Conservation (phyloP, 2,329 filamentous ascomycete genomes). For the Cladosporium sp. region DNA sequence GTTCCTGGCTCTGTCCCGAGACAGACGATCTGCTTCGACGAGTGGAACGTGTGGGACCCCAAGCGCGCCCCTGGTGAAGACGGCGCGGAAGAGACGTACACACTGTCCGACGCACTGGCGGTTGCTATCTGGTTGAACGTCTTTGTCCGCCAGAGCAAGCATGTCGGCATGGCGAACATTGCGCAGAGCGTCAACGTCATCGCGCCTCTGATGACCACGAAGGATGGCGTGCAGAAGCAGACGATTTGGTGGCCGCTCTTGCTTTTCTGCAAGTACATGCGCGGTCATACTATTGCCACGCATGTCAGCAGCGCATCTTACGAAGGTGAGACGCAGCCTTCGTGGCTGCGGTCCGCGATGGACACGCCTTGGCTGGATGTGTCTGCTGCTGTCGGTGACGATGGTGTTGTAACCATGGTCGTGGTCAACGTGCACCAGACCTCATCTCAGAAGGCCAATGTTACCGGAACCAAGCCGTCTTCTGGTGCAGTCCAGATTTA, state of each 20-base stretch:
- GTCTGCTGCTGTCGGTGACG: conserved; percentile 56
- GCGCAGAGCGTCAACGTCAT: conserved; percentile 78
- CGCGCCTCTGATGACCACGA: conserved; percentile 68
- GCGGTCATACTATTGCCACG: conserved; percentile 63
- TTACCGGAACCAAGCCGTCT: background rate
- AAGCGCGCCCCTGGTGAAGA: conserved; percentile 64
- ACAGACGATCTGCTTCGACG: conserved; percentile 75
- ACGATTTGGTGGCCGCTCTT: conserved; percentile 72
- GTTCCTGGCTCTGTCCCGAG: conserved; percentile 56
- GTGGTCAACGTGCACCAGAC: conserved; percentile 68
- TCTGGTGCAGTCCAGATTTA: conserved; percentile 51
- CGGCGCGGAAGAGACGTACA: conserved; percentile 71
- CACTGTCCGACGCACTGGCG: conserved; percentile 70
- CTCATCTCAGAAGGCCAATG: conserved; percentile 35
- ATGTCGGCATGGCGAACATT: conserved; percentile 74
- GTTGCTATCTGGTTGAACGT: conserved; percentile 73
- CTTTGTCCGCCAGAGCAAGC: conserved; percentile 66
- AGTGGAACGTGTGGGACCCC: conserved; percentile 83
- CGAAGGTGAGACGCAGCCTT: conserved; percentile 61
- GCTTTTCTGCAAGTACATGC: conserved; percentile 69
- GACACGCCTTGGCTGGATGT: conserved; percentile 70
- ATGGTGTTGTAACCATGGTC: conserved; percentile 61
- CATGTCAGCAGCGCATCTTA: conserved; percentile 64
- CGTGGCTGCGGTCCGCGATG: conserved; percentile 61
- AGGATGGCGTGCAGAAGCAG: conserved; percentile 62